Percentiles rank a stretch among this genome's conserved stretches.
Evolutionary conservation across 106 monocot species (phyloP).

Genomic region (Acanthochlamys bracteata): DNA sequence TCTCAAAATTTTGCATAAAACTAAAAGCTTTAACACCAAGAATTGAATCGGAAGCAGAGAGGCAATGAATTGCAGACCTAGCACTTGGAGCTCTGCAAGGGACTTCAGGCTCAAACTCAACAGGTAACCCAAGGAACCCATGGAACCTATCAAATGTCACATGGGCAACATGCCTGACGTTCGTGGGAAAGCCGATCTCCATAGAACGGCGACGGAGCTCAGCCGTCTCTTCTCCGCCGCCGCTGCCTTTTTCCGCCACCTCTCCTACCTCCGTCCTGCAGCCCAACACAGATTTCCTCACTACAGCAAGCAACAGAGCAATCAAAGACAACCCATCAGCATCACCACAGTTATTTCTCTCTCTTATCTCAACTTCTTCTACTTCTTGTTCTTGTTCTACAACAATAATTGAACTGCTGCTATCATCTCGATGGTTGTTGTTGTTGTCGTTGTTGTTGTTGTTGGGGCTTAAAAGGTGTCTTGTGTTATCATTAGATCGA

Average conservation of each 20-base stretch:
- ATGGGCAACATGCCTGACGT: constrained; percentile 78
- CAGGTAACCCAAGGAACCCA: constrained; percentile 70
- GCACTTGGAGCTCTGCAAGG: constrained; percentile 51
- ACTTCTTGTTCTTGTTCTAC: constrained; percentile 8
- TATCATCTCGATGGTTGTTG: background rate
- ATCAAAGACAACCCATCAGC: constrained; percentile 38
- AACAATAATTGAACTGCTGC: background rate
- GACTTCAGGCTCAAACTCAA: constrained; percentile 66
- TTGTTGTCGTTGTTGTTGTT: background rate
- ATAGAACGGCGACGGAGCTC: constrained; percentile 22
- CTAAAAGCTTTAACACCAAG: too few species aligned
- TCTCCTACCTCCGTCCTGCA: constrained; percentile 48
- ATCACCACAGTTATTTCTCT: constrained; percentile 1
- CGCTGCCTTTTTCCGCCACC: constrained; percentile 30
- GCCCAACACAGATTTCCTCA: constrained; percentile 38
- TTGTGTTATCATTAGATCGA: constrained; percentile 26
- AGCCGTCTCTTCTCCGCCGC: background rate
- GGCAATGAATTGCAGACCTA: constrained; percentile 18
- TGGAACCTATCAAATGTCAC: constrained; percentile 79
- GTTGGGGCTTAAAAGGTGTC: constrained; percentile 24
- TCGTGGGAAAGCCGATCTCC: constrained; percentile 87
- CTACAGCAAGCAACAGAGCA: constrained; percentile 28
- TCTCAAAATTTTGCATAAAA: too few species aligned
- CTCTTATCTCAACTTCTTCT: constrained; percentile 1
- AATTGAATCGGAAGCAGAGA: too few species aligned